Conservation (phyloP, 306 rosid genomes). For the Rubus parviflorus region DNA sequence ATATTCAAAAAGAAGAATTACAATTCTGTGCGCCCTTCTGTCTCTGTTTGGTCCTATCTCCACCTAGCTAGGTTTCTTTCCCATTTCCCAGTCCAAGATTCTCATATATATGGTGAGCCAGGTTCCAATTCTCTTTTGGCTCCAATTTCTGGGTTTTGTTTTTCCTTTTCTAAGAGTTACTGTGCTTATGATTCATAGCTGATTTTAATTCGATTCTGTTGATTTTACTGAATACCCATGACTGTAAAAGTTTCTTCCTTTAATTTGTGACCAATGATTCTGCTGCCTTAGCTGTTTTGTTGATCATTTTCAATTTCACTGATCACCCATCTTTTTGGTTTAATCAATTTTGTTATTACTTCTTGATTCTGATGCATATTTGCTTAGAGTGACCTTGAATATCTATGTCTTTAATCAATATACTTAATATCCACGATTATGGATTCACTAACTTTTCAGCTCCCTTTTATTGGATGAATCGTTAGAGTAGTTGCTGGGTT, state of each 20-base stretch:
- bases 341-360: constrained; percentile 8
- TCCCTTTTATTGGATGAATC: background rate
- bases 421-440: background rate
- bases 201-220: constrained; percentile 10
- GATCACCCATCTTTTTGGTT: constrained; percentile 17
- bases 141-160: constrained; percentile 16
- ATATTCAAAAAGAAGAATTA: background rate
- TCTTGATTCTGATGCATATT: background rate
- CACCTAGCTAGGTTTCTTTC: constrained; percentile 8
- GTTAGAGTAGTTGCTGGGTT: background rate
- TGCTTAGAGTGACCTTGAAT: background rate
- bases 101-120: constrained; percentile 11
- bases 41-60: background rate
- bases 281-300: background rate
- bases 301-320: background rate
- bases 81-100: constrained; percentile 5
- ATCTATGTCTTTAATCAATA: background rate
- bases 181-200: constrained; percentile 1
- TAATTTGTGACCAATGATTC: constrained; percentile 2
- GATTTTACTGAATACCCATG: constrained; percentile 13
- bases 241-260: background rate
- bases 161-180: background rate
- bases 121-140: background rate
- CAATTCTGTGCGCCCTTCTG: background rate
- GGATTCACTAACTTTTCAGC: constrained; percentile 12